Conservation (phyloP, 139 green algal genomes). For the Auxenochlorella pyrenoidosa region DNA sequence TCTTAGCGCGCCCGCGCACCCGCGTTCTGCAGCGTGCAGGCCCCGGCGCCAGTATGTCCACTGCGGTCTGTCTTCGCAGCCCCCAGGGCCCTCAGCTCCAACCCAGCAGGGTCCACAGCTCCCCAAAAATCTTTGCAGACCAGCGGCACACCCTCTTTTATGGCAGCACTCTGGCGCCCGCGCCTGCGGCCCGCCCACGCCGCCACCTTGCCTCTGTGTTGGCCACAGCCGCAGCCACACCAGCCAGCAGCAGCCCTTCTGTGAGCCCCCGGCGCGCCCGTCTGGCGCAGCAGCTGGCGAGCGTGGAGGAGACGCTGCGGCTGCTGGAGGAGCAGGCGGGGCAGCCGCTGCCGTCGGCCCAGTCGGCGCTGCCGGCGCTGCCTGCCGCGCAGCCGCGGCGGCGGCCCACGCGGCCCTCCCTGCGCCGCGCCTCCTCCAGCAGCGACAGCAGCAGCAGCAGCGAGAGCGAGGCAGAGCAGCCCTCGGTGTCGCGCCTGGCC, state of each 20-base stretch:
- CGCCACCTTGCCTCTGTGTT: not conserved
- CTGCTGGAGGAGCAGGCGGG: not conserved
- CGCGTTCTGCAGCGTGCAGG: no score
- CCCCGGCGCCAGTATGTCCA: no score
- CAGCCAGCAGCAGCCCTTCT: not conserved
- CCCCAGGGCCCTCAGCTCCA: no score
- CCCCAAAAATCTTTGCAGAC: not conserved
- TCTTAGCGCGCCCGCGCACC: no score
- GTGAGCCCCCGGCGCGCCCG: not conserved
- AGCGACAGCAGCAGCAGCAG: conserved; percentile 22
- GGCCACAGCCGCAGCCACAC: not conserved
- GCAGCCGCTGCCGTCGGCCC: not conserved
- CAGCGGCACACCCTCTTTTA: conserved; percentile 4
- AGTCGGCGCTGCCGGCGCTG: not conserved
- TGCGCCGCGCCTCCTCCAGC: not conserved
- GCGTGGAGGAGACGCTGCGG: not conserved
- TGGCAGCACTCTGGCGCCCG: not conserved
- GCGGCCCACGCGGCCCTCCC: no score
- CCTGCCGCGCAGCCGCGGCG: no score
- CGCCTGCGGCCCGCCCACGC: not conserved
- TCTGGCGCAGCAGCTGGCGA: not conserved
- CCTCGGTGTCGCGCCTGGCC: not conserved
- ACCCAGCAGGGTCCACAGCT: no score
- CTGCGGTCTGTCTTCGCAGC: no score
- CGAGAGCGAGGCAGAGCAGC: not conserved